These are phyloP conservation scores for Pyrenophora tritici-repentis DNA, from an alignment of 2,329 filamentous ascomycete species.

Conservation along the genomic window DNA sequence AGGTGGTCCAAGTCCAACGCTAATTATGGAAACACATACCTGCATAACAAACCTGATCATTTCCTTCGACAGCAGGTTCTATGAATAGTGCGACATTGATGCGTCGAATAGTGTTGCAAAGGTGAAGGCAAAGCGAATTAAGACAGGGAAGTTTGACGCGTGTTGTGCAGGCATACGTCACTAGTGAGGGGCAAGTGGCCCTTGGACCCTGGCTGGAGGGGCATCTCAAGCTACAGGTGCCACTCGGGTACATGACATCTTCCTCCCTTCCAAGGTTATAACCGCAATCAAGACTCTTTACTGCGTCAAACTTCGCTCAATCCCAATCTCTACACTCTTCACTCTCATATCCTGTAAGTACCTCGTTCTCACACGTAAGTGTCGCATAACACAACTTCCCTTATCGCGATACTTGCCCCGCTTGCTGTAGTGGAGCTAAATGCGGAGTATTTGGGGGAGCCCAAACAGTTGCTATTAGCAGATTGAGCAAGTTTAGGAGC, in stretches of 20 bases:
- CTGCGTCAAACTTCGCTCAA: background rate
- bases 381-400: background rate
- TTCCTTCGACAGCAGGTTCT: too few relatives aligned
- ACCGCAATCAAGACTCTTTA: background rate
- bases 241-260: slow-evolving; percentile 1
- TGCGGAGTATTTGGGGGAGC: background rate
- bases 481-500: background rate
- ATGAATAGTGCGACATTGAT: background rate
- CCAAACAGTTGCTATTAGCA: background rate
- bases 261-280: slow-evolving; percentile 2
- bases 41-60: too few relatives aligned
- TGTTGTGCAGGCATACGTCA: slow-evolving; percentile 22
- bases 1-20: too few relatives aligned
- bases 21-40: too few relatives aligned
- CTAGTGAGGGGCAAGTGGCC: slow-evolving; percentile 17
- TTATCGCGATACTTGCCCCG: background rate
- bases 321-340: background rate
- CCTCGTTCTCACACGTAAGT: background rate
- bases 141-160: slow-evolving; percentile 2
- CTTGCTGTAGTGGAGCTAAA: background rate
- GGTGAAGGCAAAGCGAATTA: slow-evolving; percentile 3
- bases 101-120: background rate
- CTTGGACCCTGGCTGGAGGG: slow-evolving; percentile 8
- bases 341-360: slow-evolving; percentile 1
- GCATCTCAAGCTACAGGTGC: slow-evolving; percentile 10